Evolutionary conservation across 2,329 filamentous ascomycete species (phyloP).

Genomic region (Cercospora zeae-maydis): DNA sequence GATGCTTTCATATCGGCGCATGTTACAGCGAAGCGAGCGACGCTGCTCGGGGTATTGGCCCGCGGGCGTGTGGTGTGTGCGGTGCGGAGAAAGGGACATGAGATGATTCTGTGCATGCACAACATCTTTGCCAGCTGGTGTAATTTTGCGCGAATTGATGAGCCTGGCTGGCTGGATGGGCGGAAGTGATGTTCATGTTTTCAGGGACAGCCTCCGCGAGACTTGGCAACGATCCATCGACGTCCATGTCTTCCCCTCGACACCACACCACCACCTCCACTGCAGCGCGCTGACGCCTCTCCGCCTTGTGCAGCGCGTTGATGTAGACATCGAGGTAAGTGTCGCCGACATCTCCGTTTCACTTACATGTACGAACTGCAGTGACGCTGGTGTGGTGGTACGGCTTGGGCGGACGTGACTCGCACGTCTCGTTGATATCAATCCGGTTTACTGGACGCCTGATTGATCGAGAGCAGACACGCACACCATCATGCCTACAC

Average conservation of each 20-base stretch:
- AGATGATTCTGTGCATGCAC: background rate
- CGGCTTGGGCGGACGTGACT: background rate
- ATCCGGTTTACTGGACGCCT: background rate
- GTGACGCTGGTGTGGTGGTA: background rate
- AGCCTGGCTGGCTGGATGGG: background rate
- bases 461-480: too few species aligned
- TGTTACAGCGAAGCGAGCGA: conserved; percentile 1
- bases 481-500: background rate
- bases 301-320: background rate
- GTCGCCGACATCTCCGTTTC: background rate
- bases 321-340: background rate
- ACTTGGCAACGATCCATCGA: too few species aligned
- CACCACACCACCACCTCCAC: background rate
- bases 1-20: conserved; percentile 4
- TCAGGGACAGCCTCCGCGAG: too few species aligned
- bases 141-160: conserved; percentile 15
- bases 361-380: background rate
- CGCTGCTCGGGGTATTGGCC: background rate
- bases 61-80: background rate
- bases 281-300: background rate
- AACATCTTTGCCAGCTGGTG: background rate
- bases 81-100: conserved; percentile 1
- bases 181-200: too few species aligned
- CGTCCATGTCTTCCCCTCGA: background rate
- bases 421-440: background rate